Evolutionary conservation across 345 rosid genomes (phyloP), one percentile per base, ranked within the genome.

Genomic region (Gossypium herbaceum): DNA sequence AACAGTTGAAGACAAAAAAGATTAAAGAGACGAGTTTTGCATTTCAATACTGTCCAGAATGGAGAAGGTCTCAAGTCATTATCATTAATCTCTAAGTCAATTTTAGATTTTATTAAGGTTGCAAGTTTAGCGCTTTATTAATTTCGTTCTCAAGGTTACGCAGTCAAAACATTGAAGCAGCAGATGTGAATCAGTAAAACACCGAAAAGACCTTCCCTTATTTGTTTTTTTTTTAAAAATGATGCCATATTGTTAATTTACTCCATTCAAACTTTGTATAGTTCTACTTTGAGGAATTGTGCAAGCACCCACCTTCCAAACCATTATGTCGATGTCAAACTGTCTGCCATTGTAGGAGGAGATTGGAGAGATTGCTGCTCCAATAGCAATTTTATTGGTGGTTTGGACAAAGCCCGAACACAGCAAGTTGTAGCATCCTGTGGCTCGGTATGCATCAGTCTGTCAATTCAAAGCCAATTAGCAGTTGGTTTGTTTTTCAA

Each of bases 361-460:
- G 72, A 91, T 90, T 17, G 98, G 98, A 77, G 97, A 90, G 75
- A 94, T 94, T 63, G 97, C 98, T 43, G 98, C 97, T 56, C 98
- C 98, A 72, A 94, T 89, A 19, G 98, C 95, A 78, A 94, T 87
- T 85, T 82, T 91, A 74, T 82, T 93, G 84, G 89, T 92, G 77
- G 96, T 94, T 81, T 94, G 98, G 60, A 94, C 90, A 79, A 94
- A 92, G 19, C 98, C 98, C 7, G 98, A 92, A 83, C 98, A 94
- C n/a, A 91, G 83, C 73, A 94, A 81, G 82, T 94, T 94, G 88
- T 94, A 94, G 85, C 98, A 94, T 52, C 98, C 98, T 2, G 98
- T 94, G 72, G 98, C 90, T 87, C 83, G 98, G 81, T 94, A 94
- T 74, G 98, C 97, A 85, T 94, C 98, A 12, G 88, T 88, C 98